Conservation (phyloP, 2,329 filamentous ascomycete species). For the Pestalotiopsis sp. region DNA sequence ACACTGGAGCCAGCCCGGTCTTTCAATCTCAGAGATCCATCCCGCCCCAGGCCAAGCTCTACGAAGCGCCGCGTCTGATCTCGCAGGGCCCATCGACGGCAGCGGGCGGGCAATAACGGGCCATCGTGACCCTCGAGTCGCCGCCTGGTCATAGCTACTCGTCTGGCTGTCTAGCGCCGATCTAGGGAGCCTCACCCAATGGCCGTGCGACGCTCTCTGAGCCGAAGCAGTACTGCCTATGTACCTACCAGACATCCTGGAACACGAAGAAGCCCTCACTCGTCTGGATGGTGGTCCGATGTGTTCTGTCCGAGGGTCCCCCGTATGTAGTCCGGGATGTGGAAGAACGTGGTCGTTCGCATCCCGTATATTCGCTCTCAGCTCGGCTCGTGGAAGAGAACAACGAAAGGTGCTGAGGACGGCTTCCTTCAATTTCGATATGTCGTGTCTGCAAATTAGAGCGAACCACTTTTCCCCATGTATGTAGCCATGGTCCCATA, state of each 20-base stretch:
- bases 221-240: background rate
- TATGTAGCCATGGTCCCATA: background rate
- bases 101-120: constrained; percentile 11
- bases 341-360: background rate
- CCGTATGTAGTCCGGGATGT: background rate
- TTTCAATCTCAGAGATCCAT: background rate
- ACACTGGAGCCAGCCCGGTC: background rate
- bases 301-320: background rate
- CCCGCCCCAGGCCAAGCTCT: constrained; percentile 5
- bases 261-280: background rate
- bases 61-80: constrained; percentile 4
- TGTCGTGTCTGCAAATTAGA: background rate
- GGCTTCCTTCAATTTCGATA: background rate
- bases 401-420: background rate
- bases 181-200: constrained; percentile 7
- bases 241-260: background rate
- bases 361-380: background rate
- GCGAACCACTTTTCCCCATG: background rate
- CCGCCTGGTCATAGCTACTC: constrained; percentile 13
- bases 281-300: background rate
- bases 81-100: constrained; percentile 6
- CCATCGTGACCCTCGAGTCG: constrained; percentile 12
- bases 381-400: background rate
- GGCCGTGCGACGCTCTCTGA: background rate
- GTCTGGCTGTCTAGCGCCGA: constrained; percentile 13